phyloP scores from a whole-genome alignment of 2,329 filamentous ascomycete species.

The Nemania sp. region DNA sequence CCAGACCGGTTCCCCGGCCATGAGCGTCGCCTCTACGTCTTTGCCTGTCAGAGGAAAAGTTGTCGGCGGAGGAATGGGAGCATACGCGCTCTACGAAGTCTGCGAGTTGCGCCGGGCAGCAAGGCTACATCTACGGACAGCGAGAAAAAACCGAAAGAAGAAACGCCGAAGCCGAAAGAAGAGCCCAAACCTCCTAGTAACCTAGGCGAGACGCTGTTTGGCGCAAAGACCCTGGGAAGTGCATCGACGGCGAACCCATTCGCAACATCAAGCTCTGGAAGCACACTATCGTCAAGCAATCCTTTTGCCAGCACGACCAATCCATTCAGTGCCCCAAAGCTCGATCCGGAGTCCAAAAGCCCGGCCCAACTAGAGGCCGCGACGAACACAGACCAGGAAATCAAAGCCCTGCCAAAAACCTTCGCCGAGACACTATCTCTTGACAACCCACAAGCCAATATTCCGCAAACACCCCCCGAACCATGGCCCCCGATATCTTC shows the following conservation, averaged over 20 bases:
- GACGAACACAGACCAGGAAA: constrained; percentile 36
- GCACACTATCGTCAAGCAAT: constrained; percentile 49
- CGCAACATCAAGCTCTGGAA: constrained; percentile 46
- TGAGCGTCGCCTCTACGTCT: constrained; percentile 85
- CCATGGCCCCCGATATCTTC: constrained; percentile 73
- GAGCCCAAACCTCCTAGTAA: constrained; percentile 45
- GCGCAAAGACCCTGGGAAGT: constrained; percentile 55
- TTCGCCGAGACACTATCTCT: constrained; percentile 78
- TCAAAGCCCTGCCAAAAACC: constrained; percentile 55
- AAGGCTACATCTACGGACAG: constrained; percentile 26
- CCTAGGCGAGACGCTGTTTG: constrained; percentile 72
- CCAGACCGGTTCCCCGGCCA: constrained; percentile 85
- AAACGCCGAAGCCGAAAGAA: constrained; percentile 40
- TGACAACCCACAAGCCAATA: constrained; percentile 55
- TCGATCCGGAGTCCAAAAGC: background rate
- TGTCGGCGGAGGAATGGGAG: constrained; percentile 85
- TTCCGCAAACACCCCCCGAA: constrained; percentile 52
- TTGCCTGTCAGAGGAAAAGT: constrained; percentile 74
- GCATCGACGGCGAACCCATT: constrained; percentile 61
- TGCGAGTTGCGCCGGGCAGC: constrained; percentile 51
- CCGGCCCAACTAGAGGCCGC: constrained; percentile 34
- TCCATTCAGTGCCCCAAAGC: constrained; percentile 46
- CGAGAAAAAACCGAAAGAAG: constrained; percentile 41
- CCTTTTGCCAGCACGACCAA: constrained; percentile 62
- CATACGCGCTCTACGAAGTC: constrained; percentile 72